phyloP scores from a whole-genome alignment of 1,284 basidiomycete species.

The Kwoniella shivajii region DNA sequence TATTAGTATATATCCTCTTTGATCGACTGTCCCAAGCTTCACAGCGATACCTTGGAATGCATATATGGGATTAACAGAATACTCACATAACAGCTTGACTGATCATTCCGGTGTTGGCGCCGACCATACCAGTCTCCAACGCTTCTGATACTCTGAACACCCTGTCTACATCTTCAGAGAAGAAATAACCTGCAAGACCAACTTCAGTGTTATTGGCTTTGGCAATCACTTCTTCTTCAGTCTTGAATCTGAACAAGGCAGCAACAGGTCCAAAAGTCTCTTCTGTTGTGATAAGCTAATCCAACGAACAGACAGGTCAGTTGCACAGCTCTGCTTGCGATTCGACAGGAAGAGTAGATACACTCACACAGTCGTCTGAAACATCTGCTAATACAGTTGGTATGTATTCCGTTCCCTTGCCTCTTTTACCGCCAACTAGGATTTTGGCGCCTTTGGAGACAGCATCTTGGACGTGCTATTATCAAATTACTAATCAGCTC shows the following conservation, averaged over 20 bases:
- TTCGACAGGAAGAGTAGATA: background rate
- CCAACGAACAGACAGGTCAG: background rate
- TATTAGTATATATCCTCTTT: no score
- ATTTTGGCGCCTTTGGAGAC: constrained; percentile 80
- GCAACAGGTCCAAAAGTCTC: constrained; percentile 84
- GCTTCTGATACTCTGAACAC: constrained; percentile 98
- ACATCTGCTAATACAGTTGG: constrained; percentile 91
- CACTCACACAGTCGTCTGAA: constrained; percentile 62
- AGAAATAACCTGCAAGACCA: constrained; percentile 91
- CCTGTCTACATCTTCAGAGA: constrained; percentile 82
- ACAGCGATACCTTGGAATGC: background rate
- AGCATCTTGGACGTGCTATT: constrained; percentile 81
- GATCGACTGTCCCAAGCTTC: background rate
- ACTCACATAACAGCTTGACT: constrained; percentile 65
- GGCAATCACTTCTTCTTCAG: constrained; percentile 85
- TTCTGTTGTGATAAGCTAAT: constrained; percentile 60
- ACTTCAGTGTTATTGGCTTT: constrained; percentile 82
- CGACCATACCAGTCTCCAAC: constrained; percentile 85
- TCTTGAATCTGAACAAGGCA: constrained; percentile 72
- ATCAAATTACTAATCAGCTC: background rate
- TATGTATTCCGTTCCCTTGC: constrained; percentile 70
- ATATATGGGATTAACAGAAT: background rate
- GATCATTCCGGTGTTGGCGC: constrained; percentile 68
- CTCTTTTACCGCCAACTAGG: constrained; percentile 77
- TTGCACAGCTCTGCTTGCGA: background rate